phyloP scores from a whole-genome alignment of 2,329 filamentous ascomycete species.

The Cordyceps militaris region DNA sequence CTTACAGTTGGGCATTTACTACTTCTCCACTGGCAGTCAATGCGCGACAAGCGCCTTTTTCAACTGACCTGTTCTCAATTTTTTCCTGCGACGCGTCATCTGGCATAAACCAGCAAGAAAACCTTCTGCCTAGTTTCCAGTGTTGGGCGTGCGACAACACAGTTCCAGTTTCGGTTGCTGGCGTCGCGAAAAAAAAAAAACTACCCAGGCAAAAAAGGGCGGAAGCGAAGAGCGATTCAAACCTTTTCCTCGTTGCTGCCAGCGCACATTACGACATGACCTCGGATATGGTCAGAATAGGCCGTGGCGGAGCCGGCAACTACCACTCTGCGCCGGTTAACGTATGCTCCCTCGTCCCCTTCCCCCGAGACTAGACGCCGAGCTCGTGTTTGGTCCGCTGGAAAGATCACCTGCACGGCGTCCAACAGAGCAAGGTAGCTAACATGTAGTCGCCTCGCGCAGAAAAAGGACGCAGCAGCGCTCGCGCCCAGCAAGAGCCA shows the following conservation, averaged over 20 bases:
- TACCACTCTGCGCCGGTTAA: slow-evolving; percentile 28
- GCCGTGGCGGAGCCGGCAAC: slow-evolving; percentile 52
- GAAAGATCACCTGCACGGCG: too few relatives aligned
- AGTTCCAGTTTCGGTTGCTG: neutral
- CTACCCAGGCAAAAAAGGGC: neutral
- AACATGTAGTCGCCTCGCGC: neutral
- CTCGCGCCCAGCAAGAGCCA: neutral
- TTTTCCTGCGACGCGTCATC: neutral
- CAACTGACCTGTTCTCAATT: neutral
- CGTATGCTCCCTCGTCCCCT: neutral
- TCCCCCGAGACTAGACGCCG: neutral
- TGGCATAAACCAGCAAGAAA: neutral
- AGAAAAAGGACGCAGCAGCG: neutral
- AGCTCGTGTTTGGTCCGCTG: too few relatives aligned
- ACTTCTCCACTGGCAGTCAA: neutral
- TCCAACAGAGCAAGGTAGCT: neutral
- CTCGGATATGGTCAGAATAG: slow-evolving; percentile 38
- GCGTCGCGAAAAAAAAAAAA: neutral
- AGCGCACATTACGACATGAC: slow-evolving; percentile 14
- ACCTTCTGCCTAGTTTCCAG: neutral
- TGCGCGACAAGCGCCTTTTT: neutral
- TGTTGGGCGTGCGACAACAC: neutral
- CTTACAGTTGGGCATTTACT: too few relatives aligned
- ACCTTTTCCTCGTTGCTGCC: neutral
- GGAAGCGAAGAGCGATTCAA: neutral